Evolutionary conservation across 2,329 filamentous ascomycete genomes (phyloP).

Genomic region (Xylaria sp.): DNA sequence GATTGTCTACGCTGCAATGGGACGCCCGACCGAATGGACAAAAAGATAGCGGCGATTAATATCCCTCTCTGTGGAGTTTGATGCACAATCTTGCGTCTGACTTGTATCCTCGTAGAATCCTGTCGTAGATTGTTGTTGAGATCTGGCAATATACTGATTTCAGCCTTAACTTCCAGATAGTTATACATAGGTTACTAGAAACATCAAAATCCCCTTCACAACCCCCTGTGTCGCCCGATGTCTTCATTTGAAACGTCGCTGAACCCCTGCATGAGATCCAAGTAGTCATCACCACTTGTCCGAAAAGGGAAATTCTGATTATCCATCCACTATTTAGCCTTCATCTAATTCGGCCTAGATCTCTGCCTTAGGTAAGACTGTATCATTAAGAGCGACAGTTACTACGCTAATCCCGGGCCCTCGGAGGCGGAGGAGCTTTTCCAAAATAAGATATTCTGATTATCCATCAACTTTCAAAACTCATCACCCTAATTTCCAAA

Average conservation of each 20-base stretch:
- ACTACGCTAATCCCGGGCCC: neutral
- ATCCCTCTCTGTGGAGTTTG: neutral
- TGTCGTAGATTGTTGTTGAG: neutral
- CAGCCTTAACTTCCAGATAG: neutral
- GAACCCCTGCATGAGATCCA: neutral
- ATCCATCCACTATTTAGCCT: slow-evolving; percentile 14
- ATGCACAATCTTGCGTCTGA: slow-evolving; percentile 9
- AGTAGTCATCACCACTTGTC: slow-evolving; percentile 2
- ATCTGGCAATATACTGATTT: neutral
- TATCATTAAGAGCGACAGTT: no score
- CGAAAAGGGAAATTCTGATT: slow-evolving; percentile 28
- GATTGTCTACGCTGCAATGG: no score
- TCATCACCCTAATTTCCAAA: neutral
- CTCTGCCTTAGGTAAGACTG: no score
- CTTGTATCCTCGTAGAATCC: neutral
- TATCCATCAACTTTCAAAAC: slow-evolving; percentile 21
- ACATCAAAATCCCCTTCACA: neutral
- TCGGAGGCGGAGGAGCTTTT: neutral
- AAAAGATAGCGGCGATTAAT: neutral
- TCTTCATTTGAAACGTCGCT: neutral
- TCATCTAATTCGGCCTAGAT: no score
- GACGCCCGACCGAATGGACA: neutral
- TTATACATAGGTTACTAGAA: no score
- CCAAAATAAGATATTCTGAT: slow-evolving; percentile 24
- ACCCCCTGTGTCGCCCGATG: neutral